Conservation (phyloP, 305 asterid genomes). For the Galium porrigens region DNA sequence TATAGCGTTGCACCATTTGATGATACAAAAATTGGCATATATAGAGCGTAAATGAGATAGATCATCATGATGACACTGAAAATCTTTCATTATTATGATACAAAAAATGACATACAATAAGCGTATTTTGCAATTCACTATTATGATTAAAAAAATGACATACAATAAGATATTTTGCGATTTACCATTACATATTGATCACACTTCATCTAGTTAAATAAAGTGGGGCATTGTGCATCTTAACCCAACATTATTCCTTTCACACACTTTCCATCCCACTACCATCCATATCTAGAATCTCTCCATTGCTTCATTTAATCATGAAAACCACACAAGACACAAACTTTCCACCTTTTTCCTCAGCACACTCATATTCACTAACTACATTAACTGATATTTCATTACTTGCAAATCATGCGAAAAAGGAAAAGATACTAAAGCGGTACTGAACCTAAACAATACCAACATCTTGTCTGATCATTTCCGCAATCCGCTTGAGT, state of each 20-base stretch:
- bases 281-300: slow-evolving; percentile 3
- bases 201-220: slow-evolving; percentile 4
- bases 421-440: neutral
- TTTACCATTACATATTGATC: too few relatives aligned
- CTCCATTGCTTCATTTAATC: neutral
- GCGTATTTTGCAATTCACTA: neutral
- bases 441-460: neutral
- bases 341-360: neutral
- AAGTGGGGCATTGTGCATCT: slow-evolving; percentile 12
- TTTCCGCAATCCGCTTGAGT: slow-evolving; percentile 21
- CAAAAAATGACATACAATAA: too few relatives aligned
- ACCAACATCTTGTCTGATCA: slow-evolving; percentile 16
- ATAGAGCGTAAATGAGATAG: too few relatives aligned
- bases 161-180: neutral
- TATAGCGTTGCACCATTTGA: too few relatives aligned
- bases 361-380: neutral
- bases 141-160: too few relatives aligned
- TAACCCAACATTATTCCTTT: slow-evolving; percentile 2
- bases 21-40: too few relatives aligned
- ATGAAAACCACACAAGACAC: slow-evolving; percentile 6
- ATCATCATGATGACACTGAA: neutral
- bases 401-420: neutral
- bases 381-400: neutral
- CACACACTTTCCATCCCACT: slow-evolving; percentile 2
- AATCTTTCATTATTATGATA: too few relatives aligned